These are phyloP conservation scores for Verticillium tricorpus DNA, from an alignment of 2,329 filamentous ascomycete species.

Conservation along the genomic window DNA sequence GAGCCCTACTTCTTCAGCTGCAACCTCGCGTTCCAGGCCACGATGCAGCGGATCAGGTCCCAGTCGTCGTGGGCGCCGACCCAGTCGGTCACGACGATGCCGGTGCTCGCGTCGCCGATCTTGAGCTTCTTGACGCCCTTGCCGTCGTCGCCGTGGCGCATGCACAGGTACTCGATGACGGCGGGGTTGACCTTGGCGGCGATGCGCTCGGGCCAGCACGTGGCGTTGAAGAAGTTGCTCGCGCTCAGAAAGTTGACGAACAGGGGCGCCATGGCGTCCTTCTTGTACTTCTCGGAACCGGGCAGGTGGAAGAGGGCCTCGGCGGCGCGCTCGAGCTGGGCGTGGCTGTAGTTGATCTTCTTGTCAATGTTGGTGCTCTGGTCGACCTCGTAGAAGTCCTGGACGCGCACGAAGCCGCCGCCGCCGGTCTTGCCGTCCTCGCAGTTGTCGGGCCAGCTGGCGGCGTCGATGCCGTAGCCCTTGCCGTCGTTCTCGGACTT, in stretches of 20 bases:
- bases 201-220: conserved; percentile 91
- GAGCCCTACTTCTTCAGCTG: conserved; percentile 38
- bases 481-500: conserved; percentile 42
- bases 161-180: conserved; percentile 58
- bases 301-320: conserved; percentile 42
- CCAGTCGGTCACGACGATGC: conserved; percentile 91
- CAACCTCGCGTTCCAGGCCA: conserved; percentile 81
- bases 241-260: conserved; percentile 89
- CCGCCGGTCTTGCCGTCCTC: conserved; percentile 65
- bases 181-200: conserved; percentile 83
- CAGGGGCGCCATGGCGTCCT: conserved; percentile 50
- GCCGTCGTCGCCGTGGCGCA: conserved; percentile 47
- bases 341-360: conserved; percentile 71
- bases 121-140: conserved; percentile 44
- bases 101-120: conserved; percentile 71
- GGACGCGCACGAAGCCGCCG: conserved; percentile 76
- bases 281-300: conserved; percentile 18
- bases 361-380: conserved; percentile 70
- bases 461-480: conserved; percentile 57
- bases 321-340: conserved; percentile 71
- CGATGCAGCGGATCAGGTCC: conserved; percentile 81
- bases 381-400: conserved; percentile 90
- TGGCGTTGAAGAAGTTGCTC: conserved; percentile 89
- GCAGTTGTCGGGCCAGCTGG: conserved; percentile 83
- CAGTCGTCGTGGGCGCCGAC: conserved; percentile 83